Evolutionary conservation across 106 monocot species (phyloP).

Genomic region (Xerophyta viscosa): DNA sequence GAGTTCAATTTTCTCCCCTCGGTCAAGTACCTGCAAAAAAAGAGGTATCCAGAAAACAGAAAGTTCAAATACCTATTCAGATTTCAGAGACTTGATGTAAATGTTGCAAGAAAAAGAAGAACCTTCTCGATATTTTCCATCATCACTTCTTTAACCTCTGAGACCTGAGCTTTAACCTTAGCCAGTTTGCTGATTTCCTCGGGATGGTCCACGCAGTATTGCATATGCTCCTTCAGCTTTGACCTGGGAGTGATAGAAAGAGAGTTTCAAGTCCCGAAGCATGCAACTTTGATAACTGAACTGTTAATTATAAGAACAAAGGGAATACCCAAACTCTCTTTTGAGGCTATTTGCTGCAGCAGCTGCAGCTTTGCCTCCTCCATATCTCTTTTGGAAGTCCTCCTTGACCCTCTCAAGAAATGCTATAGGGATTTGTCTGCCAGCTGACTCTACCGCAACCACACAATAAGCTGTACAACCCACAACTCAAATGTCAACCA

Average conservation of each 20-base stretch:
- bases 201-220: slow-evolving; percentile 77
- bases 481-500: too few species aligned
- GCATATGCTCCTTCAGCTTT: slow-evolving; percentile 85
- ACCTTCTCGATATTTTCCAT: slow-evolving; percentile 91
- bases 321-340: slow-evolving; percentile 57
- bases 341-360: slow-evolving; percentile 55
- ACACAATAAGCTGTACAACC: slow-evolving; percentile 76
- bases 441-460: slow-evolving; percentile 66
- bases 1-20: slow-evolving; percentile 71
- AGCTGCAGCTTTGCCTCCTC: slow-evolving; percentile 69
- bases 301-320: too few species aligned
- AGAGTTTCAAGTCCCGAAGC: too few species aligned
- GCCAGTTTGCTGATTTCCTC: slow-evolving; percentile 75
- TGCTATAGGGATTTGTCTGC: slow-evolving; percentile 65
- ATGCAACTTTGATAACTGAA: too few species aligned
- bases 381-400: slow-evolving; percentile 66
- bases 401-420: slow-evolving; percentile 79
- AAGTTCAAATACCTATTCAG: too few species aligned
- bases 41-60: too few species aligned
- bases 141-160: slow-evolving; percentile 85
- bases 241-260: slow-evolving; percentile 25
- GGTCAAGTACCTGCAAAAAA: slow-evolving; percentile 75
- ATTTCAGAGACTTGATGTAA: too few species aligned
- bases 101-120: too few species aligned
- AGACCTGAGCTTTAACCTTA: slow-evolving; percentile 81